Evolutionary conservation across 495 filamentous ascomycete genomes (phyloP).

Genomic region (Tetracladium setigerum): DNA sequence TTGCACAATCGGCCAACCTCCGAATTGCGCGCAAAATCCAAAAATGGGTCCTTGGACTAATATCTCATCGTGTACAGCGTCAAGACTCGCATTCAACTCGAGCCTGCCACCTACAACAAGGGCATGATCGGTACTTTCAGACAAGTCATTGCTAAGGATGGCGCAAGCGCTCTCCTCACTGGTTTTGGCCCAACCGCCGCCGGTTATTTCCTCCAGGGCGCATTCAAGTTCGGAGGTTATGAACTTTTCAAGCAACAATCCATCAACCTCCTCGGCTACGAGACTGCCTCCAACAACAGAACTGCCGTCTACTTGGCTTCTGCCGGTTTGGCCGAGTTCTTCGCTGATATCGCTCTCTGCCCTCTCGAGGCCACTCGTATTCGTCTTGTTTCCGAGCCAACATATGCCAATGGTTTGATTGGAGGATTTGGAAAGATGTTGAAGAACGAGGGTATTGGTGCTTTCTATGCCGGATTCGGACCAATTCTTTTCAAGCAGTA

Average conservation of each 20-base stretch:
- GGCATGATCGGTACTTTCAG: slow-evolving; percentile 83
- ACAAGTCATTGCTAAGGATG: slow-evolving; percentile 76
- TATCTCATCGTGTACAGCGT: slow-evolving; percentile 47
- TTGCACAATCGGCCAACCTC: background rate
- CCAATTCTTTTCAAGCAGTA: slow-evolving; percentile 96
- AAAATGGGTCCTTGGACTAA: slow-evolving; percentile 3
- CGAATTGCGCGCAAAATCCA: slow-evolving; percentile 7
- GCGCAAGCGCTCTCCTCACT: slow-evolving; percentile 81
- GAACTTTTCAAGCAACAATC: slow-evolving; percentile 93
- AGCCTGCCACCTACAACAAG: slow-evolving; percentile 82
- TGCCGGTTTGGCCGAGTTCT: slow-evolving; percentile 79
- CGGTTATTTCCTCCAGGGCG: slow-evolving; percentile 92
- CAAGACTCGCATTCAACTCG: slow-evolving; percentile 92
- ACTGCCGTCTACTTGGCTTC: slow-evolving; percentile 86
- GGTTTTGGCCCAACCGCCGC: slow-evolving; percentile 82
- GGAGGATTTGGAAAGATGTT: slow-evolving; percentile 81
- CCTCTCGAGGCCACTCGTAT: slow-evolving; percentile 92
- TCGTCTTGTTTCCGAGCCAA: slow-evolving; percentile 86
- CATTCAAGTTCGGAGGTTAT: slow-evolving; percentile 93
- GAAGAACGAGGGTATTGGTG: slow-evolving; percentile 74
- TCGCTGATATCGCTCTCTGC: slow-evolving; percentile 90
- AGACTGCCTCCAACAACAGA: slow-evolving; percentile 77
- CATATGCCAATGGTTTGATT: slow-evolving; percentile 74
- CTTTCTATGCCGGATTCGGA: slow-evolving; percentile 93
- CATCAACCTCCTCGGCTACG: slow-evolving; percentile 74